Evolutionary conservation across 2,329 filamentous ascomycete genomes (phyloP).

Genomic region (Phaeosphaeriaceae sp.): DNA sequence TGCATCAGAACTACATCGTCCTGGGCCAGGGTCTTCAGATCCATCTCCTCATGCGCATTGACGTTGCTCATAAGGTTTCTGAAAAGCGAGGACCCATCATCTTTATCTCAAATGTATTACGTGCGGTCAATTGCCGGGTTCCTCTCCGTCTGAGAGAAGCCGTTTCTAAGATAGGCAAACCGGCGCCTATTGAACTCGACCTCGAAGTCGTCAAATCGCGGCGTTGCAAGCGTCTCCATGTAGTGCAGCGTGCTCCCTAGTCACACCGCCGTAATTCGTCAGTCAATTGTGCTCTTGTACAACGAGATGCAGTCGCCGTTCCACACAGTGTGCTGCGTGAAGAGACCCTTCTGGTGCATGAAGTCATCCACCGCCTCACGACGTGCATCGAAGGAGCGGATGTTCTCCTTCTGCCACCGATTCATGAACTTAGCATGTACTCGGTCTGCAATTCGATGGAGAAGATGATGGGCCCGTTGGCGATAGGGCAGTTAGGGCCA

Average conservation of each 20-base stretch:
- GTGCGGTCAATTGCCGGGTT: neutral
- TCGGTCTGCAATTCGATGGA: neutral
- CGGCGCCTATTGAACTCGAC: neutral
- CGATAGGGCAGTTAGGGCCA: slow-evolving; percentile 51
- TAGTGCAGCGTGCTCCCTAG: slow-evolving; percentile 5
- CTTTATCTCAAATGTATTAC: slow-evolving; percentile 5
- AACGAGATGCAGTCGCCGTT: neutral
- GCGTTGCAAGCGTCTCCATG: neutral
- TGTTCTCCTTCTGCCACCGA: slow-evolving; percentile 2
- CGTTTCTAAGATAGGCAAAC: slow-evolving; percentile 4
- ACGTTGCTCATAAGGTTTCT: neutral
- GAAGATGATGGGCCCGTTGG: no score
- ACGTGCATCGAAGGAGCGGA: neutral
- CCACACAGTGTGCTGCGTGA: neutral
- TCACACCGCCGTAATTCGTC: neutral
- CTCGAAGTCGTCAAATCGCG: slow-evolving; percentile 2
- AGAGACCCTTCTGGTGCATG: slow-evolving; percentile 29
- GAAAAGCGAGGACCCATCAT: slow-evolving; percentile 4
- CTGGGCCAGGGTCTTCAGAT: no score
- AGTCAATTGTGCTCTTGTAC: neutral
- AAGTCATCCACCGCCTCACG: neutral
- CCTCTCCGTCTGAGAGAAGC: neutral
- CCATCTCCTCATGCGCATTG: no score
- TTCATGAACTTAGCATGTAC: slow-evolving; percentile 1
- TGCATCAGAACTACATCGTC: no score